A percentile compares a stretch with the other conserved stretches of the same genome.
Conservation (phyloP, 2,329 filamentous ascomycete genomes). For the Penicillium sp. region DNA sequence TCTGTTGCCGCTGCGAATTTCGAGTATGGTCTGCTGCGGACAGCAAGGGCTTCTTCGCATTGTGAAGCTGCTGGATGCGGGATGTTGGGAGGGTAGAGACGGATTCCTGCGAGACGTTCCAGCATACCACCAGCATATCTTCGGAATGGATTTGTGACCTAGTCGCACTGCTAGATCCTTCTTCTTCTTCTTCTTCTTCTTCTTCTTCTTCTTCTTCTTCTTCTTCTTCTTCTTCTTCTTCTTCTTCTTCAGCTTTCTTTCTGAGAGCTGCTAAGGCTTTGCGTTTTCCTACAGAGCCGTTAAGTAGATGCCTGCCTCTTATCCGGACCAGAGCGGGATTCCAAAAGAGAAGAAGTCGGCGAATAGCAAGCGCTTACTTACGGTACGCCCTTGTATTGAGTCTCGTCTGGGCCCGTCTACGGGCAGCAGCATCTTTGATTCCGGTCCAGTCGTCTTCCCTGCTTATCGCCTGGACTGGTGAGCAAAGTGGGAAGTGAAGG, state of each 20-base stretch:
- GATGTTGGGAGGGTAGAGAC: background rate
- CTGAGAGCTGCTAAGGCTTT: background rate
- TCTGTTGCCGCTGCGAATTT: background rate
- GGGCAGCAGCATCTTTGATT: background rate
- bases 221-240: too few relatives aligned
- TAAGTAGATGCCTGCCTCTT: background rate
- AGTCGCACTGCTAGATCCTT: background rate
- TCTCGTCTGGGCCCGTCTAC: background rate
- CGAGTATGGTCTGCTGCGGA: background rate
- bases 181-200: too few relatives aligned
- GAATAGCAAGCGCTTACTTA: background rate
- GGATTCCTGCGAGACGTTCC: background rate
- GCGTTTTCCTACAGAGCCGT: background rate
- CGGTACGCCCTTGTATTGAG: background rate
- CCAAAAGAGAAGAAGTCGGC: background rate
- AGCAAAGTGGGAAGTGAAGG: background rate
- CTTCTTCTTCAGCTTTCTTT: too few relatives aligned
- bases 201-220: too few relatives aligned
- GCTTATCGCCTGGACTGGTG: background rate
- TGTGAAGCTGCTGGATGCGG: background rate
- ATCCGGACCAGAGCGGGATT: background rate
- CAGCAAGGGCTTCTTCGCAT: background rate
- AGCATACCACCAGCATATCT: background rate
- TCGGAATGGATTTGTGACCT: background rate
- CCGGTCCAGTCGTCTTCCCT: background rate